phyloP scores from a whole-genome alignment of 305 asterid species.

The Fraxinus nigra region DNA sequence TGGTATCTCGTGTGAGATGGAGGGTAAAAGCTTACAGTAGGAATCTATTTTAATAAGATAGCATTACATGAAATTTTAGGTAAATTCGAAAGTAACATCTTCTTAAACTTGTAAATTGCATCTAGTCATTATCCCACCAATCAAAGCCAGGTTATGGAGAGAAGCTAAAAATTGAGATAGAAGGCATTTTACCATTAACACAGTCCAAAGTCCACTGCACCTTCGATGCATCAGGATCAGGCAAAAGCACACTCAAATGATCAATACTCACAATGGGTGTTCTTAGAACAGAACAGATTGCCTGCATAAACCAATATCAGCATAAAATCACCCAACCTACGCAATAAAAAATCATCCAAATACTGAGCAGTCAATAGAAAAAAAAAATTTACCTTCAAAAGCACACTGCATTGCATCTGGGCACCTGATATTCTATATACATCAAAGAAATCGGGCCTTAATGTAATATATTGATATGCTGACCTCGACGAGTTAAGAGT shows the following conservation, averaged over 20 bases:
- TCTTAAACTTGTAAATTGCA: background rate
- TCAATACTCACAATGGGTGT: conserved; percentile 79
- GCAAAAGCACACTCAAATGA: conserved; percentile 51
- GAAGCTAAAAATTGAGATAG: conserved; percentile 7
- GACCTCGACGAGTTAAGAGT: conserved; percentile 90
- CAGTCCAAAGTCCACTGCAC: conserved; percentile 89
- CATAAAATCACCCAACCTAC: background rate
- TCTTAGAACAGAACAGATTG: conserved; percentile 76
- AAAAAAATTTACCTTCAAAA: conserved; percentile 57
- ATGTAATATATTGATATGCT: conserved; percentile 74
- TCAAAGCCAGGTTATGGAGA: background rate
- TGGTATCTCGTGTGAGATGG: background rate
- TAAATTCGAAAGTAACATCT: background rate
- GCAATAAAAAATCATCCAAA: conserved; percentile 1
- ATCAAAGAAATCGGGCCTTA: conserved; percentile 82
- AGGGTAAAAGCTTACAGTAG: conserved; percentile 10
- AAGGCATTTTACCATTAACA: conserved; percentile 49
- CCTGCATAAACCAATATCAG: conserved; percentile 41
- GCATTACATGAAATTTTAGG: background rate
- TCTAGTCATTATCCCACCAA: background rate
- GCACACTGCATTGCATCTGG: conserved; percentile 72
- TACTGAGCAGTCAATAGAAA: background rate
- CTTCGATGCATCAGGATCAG: conserved; percentile 77
- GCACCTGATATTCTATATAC: conserved; percentile 53
- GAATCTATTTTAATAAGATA: conserved; percentile 2